Evolutionary conservation across 208 protist species (phyloP), one percentile per base, ranked within the genome.

Genomic region (Leishmania mexicana): DNA sequence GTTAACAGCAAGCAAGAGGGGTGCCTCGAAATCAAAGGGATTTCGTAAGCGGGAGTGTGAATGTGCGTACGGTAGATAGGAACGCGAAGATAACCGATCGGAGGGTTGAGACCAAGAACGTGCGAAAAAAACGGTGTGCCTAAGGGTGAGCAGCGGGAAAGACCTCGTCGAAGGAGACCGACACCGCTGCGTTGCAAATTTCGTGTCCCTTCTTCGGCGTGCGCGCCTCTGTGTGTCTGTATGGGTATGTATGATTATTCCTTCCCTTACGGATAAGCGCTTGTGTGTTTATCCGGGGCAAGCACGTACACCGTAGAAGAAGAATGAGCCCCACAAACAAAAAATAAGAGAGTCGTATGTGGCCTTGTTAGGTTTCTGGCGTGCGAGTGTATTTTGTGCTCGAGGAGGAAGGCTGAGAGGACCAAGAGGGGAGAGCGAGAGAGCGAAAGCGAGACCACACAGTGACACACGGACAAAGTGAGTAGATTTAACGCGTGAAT

Each of bases 121-220:
- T 75, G 51, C 51, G 67, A 82, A 72, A 65, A 70, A 53, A 64
- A 31, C 19, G 21, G 38, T 51, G 51, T 35, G n/a, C 40, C 21
- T 60, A 49, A 42, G n/a, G 54, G 11, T 49, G 38, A 74, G 70
- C 31, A 67, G 19, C 11, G 60, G n/a, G 31, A 76, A 57, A 49
- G 51, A 54, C 17, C 28, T 31, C 24, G 11, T 35, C 28, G 11
- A 53, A 54, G 45, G 45, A 81, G 42, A 31, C 15, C 17, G 47
- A 47, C 28, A 58, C 62, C 40, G 68, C 21, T 47, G 21, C 38
- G 6, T 35, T 31, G 40, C 49, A 15, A 45, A 74, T 8, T 35
- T 42, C 21, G 28, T 53, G 68, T 35, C 11, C 3, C 68, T 35
- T 31, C 62, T 68, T 68, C 35, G n/a, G 62, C 31, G 62, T 68